phyloP scores from a whole-genome alignment of 139 green algal species.

The Limnomonas spitsbergensis region DNA sequence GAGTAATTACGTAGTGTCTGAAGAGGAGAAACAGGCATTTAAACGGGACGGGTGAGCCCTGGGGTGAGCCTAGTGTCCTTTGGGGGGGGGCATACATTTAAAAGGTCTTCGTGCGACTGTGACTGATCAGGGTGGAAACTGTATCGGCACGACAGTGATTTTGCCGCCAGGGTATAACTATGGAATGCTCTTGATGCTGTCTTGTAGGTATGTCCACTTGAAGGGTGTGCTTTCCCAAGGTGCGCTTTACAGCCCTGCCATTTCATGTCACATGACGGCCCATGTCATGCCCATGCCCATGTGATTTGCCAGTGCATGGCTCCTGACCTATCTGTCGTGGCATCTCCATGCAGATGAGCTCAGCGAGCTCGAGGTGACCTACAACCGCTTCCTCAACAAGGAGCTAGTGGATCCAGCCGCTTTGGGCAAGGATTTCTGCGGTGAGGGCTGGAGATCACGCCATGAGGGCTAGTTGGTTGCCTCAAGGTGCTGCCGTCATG shows the following conservation, averaged over 20 bases:
- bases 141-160: neutral
- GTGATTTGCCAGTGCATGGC: too few species aligned
- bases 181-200: neutral
- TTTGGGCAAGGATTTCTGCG: slow-evolving; percentile 11
- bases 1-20: neutral
- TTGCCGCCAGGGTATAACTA: too few species aligned
- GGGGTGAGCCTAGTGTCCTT: neutral
- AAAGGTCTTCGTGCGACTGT: neutral
- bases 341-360: neutral
- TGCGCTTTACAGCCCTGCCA: neutral
- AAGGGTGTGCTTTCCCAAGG: slow-evolving; percentile 8
- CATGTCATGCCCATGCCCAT: too few species aligned
- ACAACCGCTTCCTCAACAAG: slow-evolving; percentile 5
- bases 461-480: neutral
- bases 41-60: neutral
- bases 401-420: neutral
- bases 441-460: neutral
- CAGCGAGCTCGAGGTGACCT: neutral
- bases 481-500: too few species aligned
- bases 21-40: slow-evolving; percentile 1
- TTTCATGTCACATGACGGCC: neutral
- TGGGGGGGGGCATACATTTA: neutral
- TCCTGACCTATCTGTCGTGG: too few species aligned
- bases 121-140: neutral
- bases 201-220: slow-evolving; percentile 4